A percentile compares a stretch with the other conserved stretches of the same genome.
These are phyloP conservation scores for Gyrodon lividus DNA, from an alignment of 768 basidiomycete genomes.

Conservation along the genomic window DNA sequence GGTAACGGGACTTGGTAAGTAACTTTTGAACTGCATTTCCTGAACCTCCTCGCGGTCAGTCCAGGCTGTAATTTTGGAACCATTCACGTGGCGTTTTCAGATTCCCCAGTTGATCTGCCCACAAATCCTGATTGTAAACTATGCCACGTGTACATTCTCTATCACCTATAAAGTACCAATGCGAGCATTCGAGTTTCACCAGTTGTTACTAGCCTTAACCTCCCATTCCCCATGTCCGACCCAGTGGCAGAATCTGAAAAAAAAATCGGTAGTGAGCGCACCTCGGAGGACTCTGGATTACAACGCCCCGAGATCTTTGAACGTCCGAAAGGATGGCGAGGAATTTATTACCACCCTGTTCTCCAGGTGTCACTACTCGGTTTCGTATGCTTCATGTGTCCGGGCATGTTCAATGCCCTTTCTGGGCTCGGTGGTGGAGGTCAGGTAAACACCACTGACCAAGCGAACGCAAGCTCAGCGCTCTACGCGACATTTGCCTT, in stretches of 20 bases:
- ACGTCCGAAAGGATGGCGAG: conserved; percentile 51
- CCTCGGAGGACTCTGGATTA: conserved; percentile 21
- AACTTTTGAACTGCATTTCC: too few species aligned
- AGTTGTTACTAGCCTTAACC: too few species aligned
- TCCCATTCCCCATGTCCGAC: conserved; percentile 21
- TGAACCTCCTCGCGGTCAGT: too few species aligned
- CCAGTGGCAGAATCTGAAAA: conserved; percentile 15
- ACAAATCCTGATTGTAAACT: too few species aligned
- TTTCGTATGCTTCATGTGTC: conserved; percentile 58
- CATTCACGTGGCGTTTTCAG: too few species aligned
- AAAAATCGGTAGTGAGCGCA: conserved; percentile 17
- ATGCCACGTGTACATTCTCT: too few species aligned
- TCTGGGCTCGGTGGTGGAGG: conserved; percentile 82
- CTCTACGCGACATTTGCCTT: conserved; percentile 64
- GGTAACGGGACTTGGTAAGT: too few species aligned
- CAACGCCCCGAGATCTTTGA: conserved; percentile 34
- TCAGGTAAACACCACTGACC: conserved; percentile 59
- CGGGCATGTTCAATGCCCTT: conserved; percentile 77
- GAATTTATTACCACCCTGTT: conserved; percentile 53
- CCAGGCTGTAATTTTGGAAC: too few species aligned
- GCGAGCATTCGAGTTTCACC: too few species aligned
- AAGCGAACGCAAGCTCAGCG: conserved; percentile 67
- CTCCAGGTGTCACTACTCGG: conserved; percentile 53
- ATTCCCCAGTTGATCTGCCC: too few species aligned
- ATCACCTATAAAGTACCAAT: too few species aligned